Conservation (phyloP, 805 yeast genomes). For the Cyberlindnera japonica region DNA sequence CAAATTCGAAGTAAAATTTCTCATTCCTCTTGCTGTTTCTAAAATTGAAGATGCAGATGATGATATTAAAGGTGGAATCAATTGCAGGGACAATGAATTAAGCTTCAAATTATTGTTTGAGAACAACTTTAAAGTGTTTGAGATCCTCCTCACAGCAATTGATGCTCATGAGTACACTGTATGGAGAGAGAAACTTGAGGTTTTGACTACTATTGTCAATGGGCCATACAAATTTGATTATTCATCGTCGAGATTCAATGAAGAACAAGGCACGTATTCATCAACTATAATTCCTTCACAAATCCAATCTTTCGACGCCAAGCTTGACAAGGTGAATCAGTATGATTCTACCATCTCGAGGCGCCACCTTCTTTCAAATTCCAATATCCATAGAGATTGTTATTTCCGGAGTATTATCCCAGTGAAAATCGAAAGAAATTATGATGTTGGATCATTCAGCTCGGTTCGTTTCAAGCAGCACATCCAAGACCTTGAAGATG, state of each 20-base stretch:
- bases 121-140: conserved; percentile 38
- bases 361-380: conserved; percentile 4
- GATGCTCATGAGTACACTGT: conserved; percentile 32
- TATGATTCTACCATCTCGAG: background rate
- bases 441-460: conserved; percentile 9
- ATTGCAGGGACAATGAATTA: conserved; percentile 28
- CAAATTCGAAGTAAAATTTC: conserved; percentile 37
- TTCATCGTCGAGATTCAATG: conserved; percentile 21
- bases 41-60: conserved; percentile 30
- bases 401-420: conserved; percentile 27
- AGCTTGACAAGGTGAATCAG: conserved; percentile 16
- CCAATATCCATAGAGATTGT: conserved; percentile 18
- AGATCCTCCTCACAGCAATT: conserved; percentile 37
- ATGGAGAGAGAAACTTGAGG: conserved; percentile 40
- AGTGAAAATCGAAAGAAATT: conserved; percentile 16
- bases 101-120: conserved; percentile 47
- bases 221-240: conserved; percentile 34
- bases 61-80: conserved; percentile 26
- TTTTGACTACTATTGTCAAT: conserved; percentile 29
- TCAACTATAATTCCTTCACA: conserved; percentile 22
- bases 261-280: conserved; percentile 22
- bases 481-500: conserved; percentile 6
- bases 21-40: conserved; percentile 44
- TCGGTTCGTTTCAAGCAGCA: conserved; percentile 9
- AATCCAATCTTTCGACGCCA: conserved; percentile 22